Evolutionary conservation across 208 protist species (phyloP).

Genomic region (Naegleria gruberi): DNA sequence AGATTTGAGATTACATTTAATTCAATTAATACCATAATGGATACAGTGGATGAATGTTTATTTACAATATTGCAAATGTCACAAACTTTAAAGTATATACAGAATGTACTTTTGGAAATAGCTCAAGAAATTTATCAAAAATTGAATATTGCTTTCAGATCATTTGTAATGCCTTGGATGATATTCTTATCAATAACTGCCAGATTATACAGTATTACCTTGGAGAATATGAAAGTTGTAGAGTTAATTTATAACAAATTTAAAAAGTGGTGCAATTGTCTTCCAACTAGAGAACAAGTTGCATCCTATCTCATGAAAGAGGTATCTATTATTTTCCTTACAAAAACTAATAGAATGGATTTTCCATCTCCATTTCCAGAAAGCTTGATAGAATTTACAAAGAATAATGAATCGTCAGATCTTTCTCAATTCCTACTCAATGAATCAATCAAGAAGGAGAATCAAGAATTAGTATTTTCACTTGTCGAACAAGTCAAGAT

Average conservation of each 20-base stretch:
- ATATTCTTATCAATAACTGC: not conserved
- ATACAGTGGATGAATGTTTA: not conserved
- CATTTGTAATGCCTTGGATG: not conserved
- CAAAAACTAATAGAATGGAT: not conserved
- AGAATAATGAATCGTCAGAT: not conserved
- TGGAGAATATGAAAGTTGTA: not conserved
- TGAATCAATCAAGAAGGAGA: not conserved
- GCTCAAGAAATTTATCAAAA: not conserved
- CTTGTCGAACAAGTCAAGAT: not conserved
- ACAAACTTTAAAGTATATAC: not conserved
- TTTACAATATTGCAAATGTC: not conserved
- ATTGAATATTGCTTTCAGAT: not conserved
- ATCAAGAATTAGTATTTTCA: not conserved
- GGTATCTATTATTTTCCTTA: not conserved
- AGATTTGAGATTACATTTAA: not conserved
- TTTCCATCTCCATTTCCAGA: not conserved
- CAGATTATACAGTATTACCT: not conserved
- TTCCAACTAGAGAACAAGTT: not conserved
- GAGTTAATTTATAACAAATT: not conserved
- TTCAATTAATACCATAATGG: not conserved
- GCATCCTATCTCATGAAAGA: not conserved
- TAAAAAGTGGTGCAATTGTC: not conserved
- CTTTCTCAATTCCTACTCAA: not conserved
- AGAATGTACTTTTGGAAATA: not conserved
- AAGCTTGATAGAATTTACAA: not conserved